Evolutionary conservation across 169 alveolate species (phyloP), one percentile per base, ranked within the genome.

Genomic region (Toxoplasma gondii): DNA sequence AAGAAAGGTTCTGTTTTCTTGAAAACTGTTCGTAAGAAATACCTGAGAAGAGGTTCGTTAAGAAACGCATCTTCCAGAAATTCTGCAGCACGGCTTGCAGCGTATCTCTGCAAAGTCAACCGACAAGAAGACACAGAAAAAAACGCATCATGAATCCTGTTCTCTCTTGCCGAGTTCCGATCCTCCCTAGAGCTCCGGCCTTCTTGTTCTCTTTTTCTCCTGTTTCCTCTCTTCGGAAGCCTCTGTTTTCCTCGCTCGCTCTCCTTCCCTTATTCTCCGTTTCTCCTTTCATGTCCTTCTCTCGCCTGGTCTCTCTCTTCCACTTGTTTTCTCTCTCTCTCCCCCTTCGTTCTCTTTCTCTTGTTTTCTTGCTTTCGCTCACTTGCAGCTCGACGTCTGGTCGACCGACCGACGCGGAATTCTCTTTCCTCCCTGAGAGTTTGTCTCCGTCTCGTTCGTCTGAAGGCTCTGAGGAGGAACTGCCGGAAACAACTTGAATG

Each of bases 401-500:
- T 27, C 29, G 74, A 27, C n/a, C n/a, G 7, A 64, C 74, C 7
- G 74, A 22, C 9, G 74, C 31, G 7, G 74, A 1, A 12, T 16
- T 64, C 29, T 64, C 74, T 16, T 22, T 64, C 22, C 22, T 64
- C 29, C 74, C n/a, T 64, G 34, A 1, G 24, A 1, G 24, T 64
- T 64, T 64, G 24, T 64, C 74, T 27, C n/a, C 74, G 34, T 16
- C 74, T 27, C 22, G 4, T 16, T 16, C 74, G 74, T 64, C 74
- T 31, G 74, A 16, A 16, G 74, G 29, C 31, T 64, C 74, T 4
- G 74, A 16, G 34, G 29, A 31, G 5, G 74, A 10, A 31, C 74
- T 74, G 44, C 84, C 84, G 10, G 88, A 12, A 36, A 82, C 53
- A 44, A 84, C 91, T n/a, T 84, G 91, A 38, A 91, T 96, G 96